Base-by-base conservation (phyloP, 371 early-diverging fungal genomes). In the Rhizomucor pusillus region DNA sequence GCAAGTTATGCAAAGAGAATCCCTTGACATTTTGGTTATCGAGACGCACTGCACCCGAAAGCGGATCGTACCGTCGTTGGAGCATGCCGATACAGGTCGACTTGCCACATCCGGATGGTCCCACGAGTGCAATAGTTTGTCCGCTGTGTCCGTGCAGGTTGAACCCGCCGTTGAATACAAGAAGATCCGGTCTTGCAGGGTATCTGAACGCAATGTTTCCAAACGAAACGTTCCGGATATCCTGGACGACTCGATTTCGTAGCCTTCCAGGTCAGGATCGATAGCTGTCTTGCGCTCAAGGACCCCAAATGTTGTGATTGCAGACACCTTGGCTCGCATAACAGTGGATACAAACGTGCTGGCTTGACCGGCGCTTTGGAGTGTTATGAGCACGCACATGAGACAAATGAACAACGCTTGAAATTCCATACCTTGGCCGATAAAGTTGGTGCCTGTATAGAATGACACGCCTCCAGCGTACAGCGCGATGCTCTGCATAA, bases 11-110 rank as follows among this genome's bases (percentile, higher is more conserved):
- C 39, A 90, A 59, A 40, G 77, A 64, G 57, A 87, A 80, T 13
- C 75, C 71, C 33, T 69, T 64, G 50, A 90, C 80, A 59, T 90
- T 81, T 18, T 68, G 53, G 33, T 79, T 80, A 60, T 94, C 90
- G 9, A 91, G 54, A 0, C 55, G 56, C 16, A 90, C 78, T 1
- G 61, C 37, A 19, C 93, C 93, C 7, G 67, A 53, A 14, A 43
- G 34, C 9, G 80, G 83, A 63, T 96, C 92, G 65, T 95, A 96
- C 70, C 89, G 90, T 1, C 96, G 85, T 73, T 91, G 86, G n/a
- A 95, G 57, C 58, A 94, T 77, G 52, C 83, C 85, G 59, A 94
- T 80, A 18, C 83, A 78, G 0, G 96, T 94, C 13, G 84, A 82
- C 68, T 94, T 94, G 43, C 96, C 94, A 56, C 90, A 90, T 12